Conservation (phyloP, 148 eudicot species). For the Nepenthes mirabilis region DNA sequence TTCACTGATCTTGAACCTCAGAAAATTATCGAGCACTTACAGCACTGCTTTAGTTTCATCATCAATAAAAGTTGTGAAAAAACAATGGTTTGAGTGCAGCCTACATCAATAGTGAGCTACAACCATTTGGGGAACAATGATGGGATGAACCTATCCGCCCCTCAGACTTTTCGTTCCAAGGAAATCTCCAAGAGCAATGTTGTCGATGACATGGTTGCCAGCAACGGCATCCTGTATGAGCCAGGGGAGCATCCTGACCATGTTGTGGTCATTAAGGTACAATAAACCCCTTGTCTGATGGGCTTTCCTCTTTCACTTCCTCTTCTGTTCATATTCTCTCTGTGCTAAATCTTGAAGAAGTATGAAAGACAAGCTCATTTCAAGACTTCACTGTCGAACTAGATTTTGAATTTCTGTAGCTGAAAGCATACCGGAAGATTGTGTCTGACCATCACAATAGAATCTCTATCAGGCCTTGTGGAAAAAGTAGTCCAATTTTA, state of each 20-base stretch:
- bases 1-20: neutral
- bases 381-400: too few species aligned
- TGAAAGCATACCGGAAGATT: too few species aligned
- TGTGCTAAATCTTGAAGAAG: too few species aligned
- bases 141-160: conserved; percentile 97
- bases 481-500: too few species aligned
- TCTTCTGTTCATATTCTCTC: too few species aligned
- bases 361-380: too few species aligned
- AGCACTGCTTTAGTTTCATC: neutral
- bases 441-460: too few species aligned
- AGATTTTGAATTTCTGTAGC: too few species aligned
- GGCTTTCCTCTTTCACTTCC: neutral
- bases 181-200: conserved; percentile 97
- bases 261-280: conserved; percentile 94
- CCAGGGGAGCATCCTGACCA: conserved; percentile 99
- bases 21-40: neutral
- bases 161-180: conserved; percentile 93
- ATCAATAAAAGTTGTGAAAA: neutral
- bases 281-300: neutral
- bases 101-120: conserved; percentile 97
- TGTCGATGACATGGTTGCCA: conserved; percentile 98
- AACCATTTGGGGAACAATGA: conserved; percentile 99
- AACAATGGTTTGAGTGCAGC: conserved; percentile 29
- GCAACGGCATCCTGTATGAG: conserved; percentile 85
- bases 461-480: too few species aligned